A percentile compares a stretch with the other conserved stretches of the same genome.
phyloP scores from a whole-genome alignment of 257 asterid species.

The Nicotiana obtusifolia region DNA sequence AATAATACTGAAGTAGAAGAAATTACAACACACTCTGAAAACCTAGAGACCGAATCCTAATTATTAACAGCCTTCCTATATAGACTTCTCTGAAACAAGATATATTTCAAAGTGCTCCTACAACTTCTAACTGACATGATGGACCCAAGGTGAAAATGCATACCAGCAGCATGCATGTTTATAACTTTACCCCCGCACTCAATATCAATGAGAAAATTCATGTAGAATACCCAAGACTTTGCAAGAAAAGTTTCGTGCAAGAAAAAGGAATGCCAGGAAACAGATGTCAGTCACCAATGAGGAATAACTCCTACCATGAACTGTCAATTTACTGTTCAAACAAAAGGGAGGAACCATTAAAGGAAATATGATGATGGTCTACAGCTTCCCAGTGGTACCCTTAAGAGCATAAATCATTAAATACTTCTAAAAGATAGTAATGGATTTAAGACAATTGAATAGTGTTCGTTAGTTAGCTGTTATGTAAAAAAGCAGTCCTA shows the following conservation, averaged over 20 bases:
- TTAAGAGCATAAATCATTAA: not conserved
- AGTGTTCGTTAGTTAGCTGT: not conserved
- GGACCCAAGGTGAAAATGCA: not conserved
- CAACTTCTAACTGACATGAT: not conserved
- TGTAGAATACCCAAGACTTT: not conserved
- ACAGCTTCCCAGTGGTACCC: not conserved
- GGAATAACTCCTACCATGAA: not conserved
- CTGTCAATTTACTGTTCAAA: not conserved
- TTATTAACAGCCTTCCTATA: not conserved
- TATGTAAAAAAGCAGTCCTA: too few species aligned
- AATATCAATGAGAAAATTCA: not conserved
- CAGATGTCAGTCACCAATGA: not conserved
- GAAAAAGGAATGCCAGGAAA: not conserved
- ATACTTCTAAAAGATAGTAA: too few species aligned
- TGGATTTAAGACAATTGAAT: too few species aligned
- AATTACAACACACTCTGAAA: not conserved
- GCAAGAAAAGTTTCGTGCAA: not conserved
- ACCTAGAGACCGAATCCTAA: not conserved
- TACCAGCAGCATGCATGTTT: not conserved
- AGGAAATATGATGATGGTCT: not conserved
- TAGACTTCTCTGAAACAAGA: not conserved
- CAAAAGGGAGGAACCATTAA: not conserved
- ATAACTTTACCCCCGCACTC: not conserved
- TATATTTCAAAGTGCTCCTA: not conserved
- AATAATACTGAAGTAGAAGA: not conserved